Evolutionary conservation across 2,329 filamentous ascomycete species (phyloP), one percentile per base, ranked within the genome.

Genomic region (Colletotrichum sojae): DNA sequence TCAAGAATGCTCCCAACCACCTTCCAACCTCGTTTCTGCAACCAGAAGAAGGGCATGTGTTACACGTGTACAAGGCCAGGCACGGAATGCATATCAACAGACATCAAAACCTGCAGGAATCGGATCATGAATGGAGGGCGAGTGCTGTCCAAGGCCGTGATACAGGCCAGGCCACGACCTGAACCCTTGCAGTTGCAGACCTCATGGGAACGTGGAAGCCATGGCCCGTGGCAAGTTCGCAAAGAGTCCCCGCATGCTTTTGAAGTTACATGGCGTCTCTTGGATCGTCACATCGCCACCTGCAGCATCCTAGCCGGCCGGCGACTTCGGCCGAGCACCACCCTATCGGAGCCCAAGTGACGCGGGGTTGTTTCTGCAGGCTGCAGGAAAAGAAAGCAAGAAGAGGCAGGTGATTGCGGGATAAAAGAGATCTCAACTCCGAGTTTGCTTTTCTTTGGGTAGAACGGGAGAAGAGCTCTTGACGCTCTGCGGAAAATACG

Each of bases 281-380:
- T 54, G n/a, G 4, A 27, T 15, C 15, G 65, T 68, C n/a, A 48
- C 65, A 48, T 64, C 25, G 68, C 49, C 59, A 55, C 43, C 49
- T 55, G 64, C 57, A 52, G 64, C 15, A 40, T 55, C 57, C 31
- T 51, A 48, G 39, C 25, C 48, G 27, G 25, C 31, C 56, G 12
- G 63, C 55, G 25, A 45, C n/a, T 20, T 20, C n/a, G 45, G n/a
- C 43, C 57, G 57, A 60, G 18, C 25, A 39, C 46, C 45, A 2
- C 20, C 57, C 8, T 25, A 51, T 40, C 46, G 25, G 27, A 60
- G 45, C 18, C 46, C 27, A 9, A 12, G 16, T 40, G 22, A 13
- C 27, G 52, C 52, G 31, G 15, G 31, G 43, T 6, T 10, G 12
- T 22, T 25, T 8, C 25, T 27, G 52, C 27, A 36, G 25, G 10